Evolutionary conservation across 192 early-diverging fungal species (phyloP).

Genomic region (Jimgerdemannia flammicorona): DNA sequence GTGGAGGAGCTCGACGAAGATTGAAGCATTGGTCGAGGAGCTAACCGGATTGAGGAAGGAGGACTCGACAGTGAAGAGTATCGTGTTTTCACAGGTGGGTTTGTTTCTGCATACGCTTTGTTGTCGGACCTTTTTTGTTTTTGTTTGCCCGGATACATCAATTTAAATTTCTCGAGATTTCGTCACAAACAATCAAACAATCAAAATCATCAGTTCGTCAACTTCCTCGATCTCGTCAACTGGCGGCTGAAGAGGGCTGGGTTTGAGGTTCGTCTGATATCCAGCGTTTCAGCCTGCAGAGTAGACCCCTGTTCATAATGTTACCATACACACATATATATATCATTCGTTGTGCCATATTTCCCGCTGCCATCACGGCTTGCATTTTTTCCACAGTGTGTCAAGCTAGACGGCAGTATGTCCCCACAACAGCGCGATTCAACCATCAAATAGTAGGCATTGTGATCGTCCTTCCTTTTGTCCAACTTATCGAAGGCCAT

Average conservation of each 20-base stretch:
- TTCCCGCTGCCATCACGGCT: no score
- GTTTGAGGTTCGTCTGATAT: conserved; percentile 43
- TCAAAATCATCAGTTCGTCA: conserved; percentile 71
- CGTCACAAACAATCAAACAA: not conserved
- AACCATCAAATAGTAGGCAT: conserved; percentile 50
- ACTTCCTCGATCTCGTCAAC: conserved; percentile 85
- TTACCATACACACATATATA: no score
- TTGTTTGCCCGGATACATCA: not conserved
- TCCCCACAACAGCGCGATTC: conserved; percentile 69
- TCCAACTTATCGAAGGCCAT: not conserved
- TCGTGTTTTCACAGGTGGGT: conserved; percentile 35
- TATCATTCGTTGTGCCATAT: no score
- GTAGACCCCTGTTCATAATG: no score
- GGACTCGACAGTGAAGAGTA: conserved; percentile 71
- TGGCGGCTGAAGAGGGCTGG: conserved; percentile 88
- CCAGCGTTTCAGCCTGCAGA: no score
- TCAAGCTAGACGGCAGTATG: conserved; percentile 90
- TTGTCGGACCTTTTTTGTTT: conserved; percentile 24
- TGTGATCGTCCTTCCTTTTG: not conserved
- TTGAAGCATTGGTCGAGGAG: conserved; percentile 92
- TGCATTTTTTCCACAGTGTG: conserved; percentile 25
- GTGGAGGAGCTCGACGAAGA: conserved; percentile 92
- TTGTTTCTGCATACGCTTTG: not conserved
- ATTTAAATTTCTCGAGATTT: no score
- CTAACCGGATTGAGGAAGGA: conserved; percentile 67